phyloP scores from a whole-genome alignment of 2,329 filamentous ascomycete species.

The Diaporthe helianthi region DNA sequence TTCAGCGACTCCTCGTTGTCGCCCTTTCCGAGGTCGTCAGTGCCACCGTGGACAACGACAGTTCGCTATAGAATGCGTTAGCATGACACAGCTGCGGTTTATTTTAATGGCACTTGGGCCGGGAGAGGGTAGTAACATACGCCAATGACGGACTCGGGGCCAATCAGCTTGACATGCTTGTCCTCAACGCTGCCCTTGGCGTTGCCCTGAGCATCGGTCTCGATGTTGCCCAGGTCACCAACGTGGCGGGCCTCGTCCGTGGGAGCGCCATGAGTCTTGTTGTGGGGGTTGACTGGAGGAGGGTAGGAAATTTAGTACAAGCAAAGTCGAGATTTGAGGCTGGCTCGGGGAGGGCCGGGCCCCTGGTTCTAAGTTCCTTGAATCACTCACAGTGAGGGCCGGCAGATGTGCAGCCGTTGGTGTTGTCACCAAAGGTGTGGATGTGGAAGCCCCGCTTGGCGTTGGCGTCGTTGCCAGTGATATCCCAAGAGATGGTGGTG shows the following conservation, averaged over 20 bases:
- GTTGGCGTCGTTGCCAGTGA: slow-evolving; percentile 90
- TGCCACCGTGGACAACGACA: slow-evolving; percentile 91
- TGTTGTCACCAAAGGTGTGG: slow-evolving; percentile 99
- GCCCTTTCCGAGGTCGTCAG: slow-evolving; percentile 95
- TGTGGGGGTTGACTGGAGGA: slow-evolving; percentile 85
- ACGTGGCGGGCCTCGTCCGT: slow-evolving; percentile 87
- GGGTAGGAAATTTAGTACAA: slow-evolving; percentile 28
- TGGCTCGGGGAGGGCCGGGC: slow-evolving; percentile 1
- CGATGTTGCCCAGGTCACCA: slow-evolving; percentile 96
- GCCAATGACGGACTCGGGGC: slow-evolving; percentile 92
- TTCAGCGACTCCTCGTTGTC: slow-evolving; percentile 94
- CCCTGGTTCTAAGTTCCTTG: not conserved
- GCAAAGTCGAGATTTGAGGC: not conserved
- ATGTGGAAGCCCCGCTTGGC: slow-evolving; percentile 98
- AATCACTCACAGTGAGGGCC: slow-evolving; percentile 87
- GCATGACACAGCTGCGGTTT: not conserved
- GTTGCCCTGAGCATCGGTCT: slow-evolving; percentile 93
- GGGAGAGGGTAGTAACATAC: slow-evolving; percentile 57
- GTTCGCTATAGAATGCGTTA: slow-evolving; percentile 69
- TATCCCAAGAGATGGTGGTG: slow-evolving; percentile 91
- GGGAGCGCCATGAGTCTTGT: slow-evolving; percentile 91
- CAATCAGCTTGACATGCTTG: slow-evolving; percentile 92
- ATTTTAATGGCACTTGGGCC: slow-evolving; percentile 5
- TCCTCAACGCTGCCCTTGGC: slow-evolving; percentile 81
- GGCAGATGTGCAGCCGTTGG: slow-evolving; percentile 98